These are phyloP conservation scores for Macrophomina phaseolina DNA, from an alignment of 2,329 filamentous ascomycete genomes.

Conservation along the genomic window DNA sequence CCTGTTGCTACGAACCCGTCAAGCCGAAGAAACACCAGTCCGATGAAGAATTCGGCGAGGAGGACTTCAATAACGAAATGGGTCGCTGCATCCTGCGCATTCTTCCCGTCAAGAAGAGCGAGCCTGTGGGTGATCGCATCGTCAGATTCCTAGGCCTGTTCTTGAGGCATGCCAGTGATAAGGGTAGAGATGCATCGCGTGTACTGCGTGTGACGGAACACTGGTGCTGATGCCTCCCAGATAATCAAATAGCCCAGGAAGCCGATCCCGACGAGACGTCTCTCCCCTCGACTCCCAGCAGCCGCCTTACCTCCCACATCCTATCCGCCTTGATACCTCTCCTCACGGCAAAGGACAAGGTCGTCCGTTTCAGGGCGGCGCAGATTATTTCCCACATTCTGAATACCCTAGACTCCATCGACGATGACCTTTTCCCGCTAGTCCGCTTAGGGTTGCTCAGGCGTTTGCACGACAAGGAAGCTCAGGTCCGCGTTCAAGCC, in stretches of 20 bases:
- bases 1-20: constrained; percentile 67
- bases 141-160: constrained; percentile 90
- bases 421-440: constrained; percentile 87
- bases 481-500: constrained; percentile 89
- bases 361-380: constrained; percentile 85
- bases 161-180: constrained; percentile 70
- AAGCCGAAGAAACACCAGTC: constrained; percentile 58
- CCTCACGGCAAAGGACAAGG: constrained; percentile 88
- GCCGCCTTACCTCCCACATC: constrained; percentile 75
- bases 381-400: constrained; percentile 91
- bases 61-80: constrained; percentile 87
- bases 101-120: constrained; percentile 89
- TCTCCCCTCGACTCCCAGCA: constrained; percentile 82
- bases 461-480: constrained; percentile 90
- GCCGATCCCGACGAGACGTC: constrained; percentile 69
- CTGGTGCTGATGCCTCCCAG: constrained; percentile 29
- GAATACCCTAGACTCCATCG: constrained; percentile 89
- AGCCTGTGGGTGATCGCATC: constrained; percentile 82
- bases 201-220: background rate
- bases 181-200: constrained; percentile 48
- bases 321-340: constrained; percentile 76
- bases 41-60: constrained; percentile 75
- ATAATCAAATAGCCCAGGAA: constrained; percentile 40
- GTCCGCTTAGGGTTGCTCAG: constrained; percentile 80
- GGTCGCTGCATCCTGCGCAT: constrained; percentile 80